Base-by-base conservation (phyloP, 2,329 filamentous ascomycete species). In the Hymenoscyphus linearis region DNA sequence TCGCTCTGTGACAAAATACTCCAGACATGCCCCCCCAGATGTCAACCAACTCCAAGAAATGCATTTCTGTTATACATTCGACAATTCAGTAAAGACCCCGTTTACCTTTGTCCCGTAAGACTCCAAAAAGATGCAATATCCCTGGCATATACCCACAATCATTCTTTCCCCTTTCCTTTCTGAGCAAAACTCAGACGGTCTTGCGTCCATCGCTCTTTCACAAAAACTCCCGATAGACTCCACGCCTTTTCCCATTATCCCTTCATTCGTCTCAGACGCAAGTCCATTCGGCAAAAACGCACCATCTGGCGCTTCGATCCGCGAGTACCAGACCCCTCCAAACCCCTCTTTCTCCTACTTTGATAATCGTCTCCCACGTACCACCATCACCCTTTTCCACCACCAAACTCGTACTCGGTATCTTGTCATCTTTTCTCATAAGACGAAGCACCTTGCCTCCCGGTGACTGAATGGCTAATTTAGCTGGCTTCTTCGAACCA, bases 401-500 rank as follows among this genome's bases (percentile, higher is more conserved):
- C 2, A 72, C 26, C 67, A 74, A 52, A 65, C 72, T 61, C 66
- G 73, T 63, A 40, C 65, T 63, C 60, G 70, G 47, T 69, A 68
- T 35, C 74, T 75, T 69, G 82, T 91, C 88, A 69, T 86, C 90
- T 78, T 93, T 93, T 68, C 90, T 82, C 80, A 91, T 91, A 71
- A 96, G 80, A 58, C 95, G 82, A 62, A 98, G 83, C 68, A 99
- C 98, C 78, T 98, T 98, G 64, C 96, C 95, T 34, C 88, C 90
- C 0, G 95, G 95, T 5, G 90, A 91, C 76, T 99, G 95, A 60
- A 99, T 93, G 0, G 95, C 95, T 59, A 99, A 76, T 75, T 99
- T 99, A 4, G 95, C 95, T 2, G 95, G 93, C 75, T 99, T 99
- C 72, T 86, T 85, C 27, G 81, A 81, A 44, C 82, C 78, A 61